Evolutionary conservation across 2,329 filamentous ascomycete species (phyloP).

Genomic region (Daldinia sp.): DNA sequence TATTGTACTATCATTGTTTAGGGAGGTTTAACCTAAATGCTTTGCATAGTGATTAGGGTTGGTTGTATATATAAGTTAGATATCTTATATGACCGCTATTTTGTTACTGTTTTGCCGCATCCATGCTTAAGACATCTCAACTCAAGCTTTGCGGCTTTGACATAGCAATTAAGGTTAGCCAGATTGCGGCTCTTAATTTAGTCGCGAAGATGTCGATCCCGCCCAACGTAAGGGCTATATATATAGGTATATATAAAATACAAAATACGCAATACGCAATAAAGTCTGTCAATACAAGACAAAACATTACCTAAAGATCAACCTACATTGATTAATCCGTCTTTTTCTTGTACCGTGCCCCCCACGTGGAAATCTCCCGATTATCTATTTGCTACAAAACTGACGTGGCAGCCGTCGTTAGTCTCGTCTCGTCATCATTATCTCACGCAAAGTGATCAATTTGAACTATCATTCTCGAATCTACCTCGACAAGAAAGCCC

Average conservation of each 20-base stretch:
- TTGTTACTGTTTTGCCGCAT: not conserved
- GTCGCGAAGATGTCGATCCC: conserved; percentile 23
- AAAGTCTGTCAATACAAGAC: conserved; percentile 13
- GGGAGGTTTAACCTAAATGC: not conserved
- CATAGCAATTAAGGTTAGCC: conserved; percentile 18
- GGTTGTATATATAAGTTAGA: not conserved
- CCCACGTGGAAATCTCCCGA: conserved; percentile 45
- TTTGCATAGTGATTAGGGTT: not conserved
- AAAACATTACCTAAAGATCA: not conserved
- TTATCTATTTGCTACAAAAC: conserved; percentile 45
- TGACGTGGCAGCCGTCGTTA: conserved; percentile 21
- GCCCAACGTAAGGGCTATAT: conserved; percentile 12
- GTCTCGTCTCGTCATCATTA: conserved; percentile 32
- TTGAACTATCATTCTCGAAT: conserved; percentile 21
- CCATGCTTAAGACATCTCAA: not conserved
- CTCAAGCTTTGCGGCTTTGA: conserved; percentile 14
- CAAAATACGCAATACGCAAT: not conserved
- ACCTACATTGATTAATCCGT: conserved; percentile 24
- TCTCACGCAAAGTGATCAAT: conserved; percentile 25
- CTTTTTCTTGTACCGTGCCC: conserved; percentile 24
- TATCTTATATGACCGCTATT: not conserved
- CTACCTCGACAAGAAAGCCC: conserved; percentile 11
- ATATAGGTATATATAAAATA: not conserved
- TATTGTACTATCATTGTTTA: not conserved
- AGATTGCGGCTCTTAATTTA: conserved; percentile 38